These are phyloP conservation scores for Fusarium irregulare DNA, from an alignment of 2,329 filamentous ascomycete species.

Conservation along the genomic window DNA sequence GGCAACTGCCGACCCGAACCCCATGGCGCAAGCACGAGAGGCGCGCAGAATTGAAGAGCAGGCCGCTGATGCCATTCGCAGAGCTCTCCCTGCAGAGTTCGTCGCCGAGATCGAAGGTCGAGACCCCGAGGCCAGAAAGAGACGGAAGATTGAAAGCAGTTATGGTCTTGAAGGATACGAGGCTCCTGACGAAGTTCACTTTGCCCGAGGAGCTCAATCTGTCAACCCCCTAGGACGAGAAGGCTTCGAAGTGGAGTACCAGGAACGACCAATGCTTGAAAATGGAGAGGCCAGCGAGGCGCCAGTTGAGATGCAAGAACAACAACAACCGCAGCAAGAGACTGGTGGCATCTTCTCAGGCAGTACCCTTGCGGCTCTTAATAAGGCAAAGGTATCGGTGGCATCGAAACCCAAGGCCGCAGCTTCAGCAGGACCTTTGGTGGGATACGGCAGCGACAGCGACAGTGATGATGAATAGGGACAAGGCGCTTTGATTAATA, in stretches of 20 bases:
- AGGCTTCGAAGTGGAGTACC: conserved; percentile 72
- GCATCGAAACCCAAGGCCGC: conserved; percentile 66
- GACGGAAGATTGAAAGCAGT: conserved; percentile 87
- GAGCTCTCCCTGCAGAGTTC: conserved; percentile 88
- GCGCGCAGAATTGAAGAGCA: conserved; percentile 92
- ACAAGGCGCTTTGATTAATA: conserved; percentile 44
- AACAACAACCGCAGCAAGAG: conserved; percentile 54
- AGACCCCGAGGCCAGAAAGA: conserved; percentile 86
- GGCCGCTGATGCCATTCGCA: conserved; percentile 90
- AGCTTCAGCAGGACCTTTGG: conserved; percentile 75
- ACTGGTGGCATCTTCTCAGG: conserved; percentile 79
- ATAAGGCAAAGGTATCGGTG: conserved; percentile 65
- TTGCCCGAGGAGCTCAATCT: conserved; percentile 79
- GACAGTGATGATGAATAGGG: conserved; percentile 77
- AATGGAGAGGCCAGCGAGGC: conserved; percentile 61
- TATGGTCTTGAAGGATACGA: conserved; percentile 94
- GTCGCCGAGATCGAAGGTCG: conserved; percentile 94
- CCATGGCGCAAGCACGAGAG: conserved; percentile 92
- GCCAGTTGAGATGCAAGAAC: conserved; percentile 45
- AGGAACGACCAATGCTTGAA: conserved; percentile 69
- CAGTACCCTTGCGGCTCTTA: conserved; percentile 83
- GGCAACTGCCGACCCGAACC: conserved; percentile 97
- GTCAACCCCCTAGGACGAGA: conserved; percentile 69
- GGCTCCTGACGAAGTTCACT: conserved; percentile 93
- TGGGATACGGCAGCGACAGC: conserved; percentile 91